Evolutionary conservation across 805 yeast species (phyloP).

Genomic region (Cephaloascus albidus): DNA sequence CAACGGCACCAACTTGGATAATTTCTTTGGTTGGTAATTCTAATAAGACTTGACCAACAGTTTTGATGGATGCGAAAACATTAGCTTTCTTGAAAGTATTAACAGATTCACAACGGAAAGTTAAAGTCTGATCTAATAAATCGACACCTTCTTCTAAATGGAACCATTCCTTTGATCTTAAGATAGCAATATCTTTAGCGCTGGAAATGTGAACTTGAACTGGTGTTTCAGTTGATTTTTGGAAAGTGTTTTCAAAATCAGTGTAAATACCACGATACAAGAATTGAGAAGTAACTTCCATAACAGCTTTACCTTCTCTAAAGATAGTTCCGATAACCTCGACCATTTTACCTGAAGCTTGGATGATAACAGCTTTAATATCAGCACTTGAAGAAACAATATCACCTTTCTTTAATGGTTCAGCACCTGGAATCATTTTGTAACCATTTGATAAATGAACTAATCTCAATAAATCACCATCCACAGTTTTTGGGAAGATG

Average conservation of each 20-base stretch:
- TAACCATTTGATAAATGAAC: conserved; percentile 95
- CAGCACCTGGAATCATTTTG: conserved; percentile 86
- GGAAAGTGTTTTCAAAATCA: conserved; percentile 89
- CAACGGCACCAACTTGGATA: conserved; percentile 72
- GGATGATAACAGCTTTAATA: conserved; percentile 82
- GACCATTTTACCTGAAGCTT: conserved; percentile 89
- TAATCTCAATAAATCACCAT: conserved; percentile 89
- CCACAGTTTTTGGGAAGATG: conserved; percentile 93
- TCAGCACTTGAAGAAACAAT: conserved; percentile 74
- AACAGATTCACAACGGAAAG: conserved; percentile 82
- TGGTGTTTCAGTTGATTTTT: conserved; percentile 80
- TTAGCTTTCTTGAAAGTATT: conserved; percentile 70
- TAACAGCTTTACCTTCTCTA: conserved; percentile 68
- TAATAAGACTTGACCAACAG: conserved; percentile 75
- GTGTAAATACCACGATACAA: conserved; percentile 89
- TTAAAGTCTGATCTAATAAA: conserved; percentile 69
- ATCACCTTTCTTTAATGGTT: conserved; percentile 84
- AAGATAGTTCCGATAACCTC: conserved; percentile 87
- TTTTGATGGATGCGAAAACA: conserved; percentile 70
- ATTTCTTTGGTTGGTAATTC: conserved; percentile 91
- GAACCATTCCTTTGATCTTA: conserved; percentile 97
- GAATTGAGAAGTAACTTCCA: conserved; percentile 93
- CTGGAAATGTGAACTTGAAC: conserved; percentile 65
- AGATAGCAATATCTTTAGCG: conserved; percentile 85
- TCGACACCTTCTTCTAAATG: conserved; percentile 65